Percentiles rank a stretch among this genome's conserved stretches.
phyloP scores from a whole-genome alignment of 352 stramenopile genomes.

The Phytophthora pluvialis region DNA sequence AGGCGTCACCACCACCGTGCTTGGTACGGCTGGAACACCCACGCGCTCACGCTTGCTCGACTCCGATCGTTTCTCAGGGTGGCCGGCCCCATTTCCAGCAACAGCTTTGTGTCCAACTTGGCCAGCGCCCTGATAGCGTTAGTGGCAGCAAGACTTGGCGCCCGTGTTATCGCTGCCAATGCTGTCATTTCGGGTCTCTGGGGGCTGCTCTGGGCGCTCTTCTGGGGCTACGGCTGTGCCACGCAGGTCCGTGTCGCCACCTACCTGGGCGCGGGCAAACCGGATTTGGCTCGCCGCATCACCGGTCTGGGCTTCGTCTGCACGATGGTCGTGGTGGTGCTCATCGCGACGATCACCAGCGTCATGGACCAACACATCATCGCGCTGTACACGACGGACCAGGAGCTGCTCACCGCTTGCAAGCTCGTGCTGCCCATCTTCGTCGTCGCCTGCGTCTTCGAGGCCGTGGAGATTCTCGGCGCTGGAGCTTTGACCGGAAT shows the following conservation, averaged over 20 bases:
- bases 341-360: conserved; percentile 55
- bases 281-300: conserved; percentile 54
- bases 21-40: conserved; percentile 65
- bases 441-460: conserved; percentile 61
- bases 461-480: conserved; percentile 69
- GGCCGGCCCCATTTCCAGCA: conserved; percentile 68
- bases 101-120: conserved; percentile 79
- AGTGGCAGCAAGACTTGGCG: conserved; percentile 66
- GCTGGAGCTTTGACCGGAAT: conserved; percentile 70
- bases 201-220: conserved; percentile 74
- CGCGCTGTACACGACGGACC: conserved; percentile 65
- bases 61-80: conserved; percentile 59
- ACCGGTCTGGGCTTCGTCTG: conserved; percentile 62
- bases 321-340: conserved; percentile 51
- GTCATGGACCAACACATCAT: conserved; percentile 57
- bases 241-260: conserved; percentile 82
- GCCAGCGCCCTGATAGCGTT: conserved; percentile 71
- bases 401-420: conserved; percentile 53
- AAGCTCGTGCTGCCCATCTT: conserved; percentile 66
- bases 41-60: conserved; percentile 49
- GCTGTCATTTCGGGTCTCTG: conserved; percentile 75
- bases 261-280: conserved; percentile 69
- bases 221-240: conserved; percentile 82
- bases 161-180: conserved; percentile 68
- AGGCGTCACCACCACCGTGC: conserved; percentile 60